Base-by-base conservation (phyloP, 2,329 filamentous ascomycete species). In the Claviceps sp. region DNA sequence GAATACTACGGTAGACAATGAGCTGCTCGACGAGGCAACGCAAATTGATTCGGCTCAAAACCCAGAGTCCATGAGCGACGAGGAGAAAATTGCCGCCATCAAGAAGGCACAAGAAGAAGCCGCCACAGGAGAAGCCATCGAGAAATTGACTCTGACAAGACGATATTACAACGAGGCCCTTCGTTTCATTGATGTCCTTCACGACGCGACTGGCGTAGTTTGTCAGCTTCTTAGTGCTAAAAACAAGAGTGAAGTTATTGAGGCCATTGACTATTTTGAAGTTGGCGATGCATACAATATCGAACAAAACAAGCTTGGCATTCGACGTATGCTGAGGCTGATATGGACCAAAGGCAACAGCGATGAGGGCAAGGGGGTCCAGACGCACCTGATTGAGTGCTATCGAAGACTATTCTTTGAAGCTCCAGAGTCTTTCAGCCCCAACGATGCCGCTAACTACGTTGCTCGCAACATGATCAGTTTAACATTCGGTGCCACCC, bases 271-370 rank as follows among this genome's bases (percentile, higher is more conserved):
- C 65, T 98, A 94, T 69, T 95, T 98, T 59, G 89, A 94, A 59
- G 82, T 95, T 45, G 85, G 93, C 45, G 90, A 98, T 65, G 91
- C 90, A 5, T 97, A 97, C 75, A 93, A 94, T 66, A 85, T 98
- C 54, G 87, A 96, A 66, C 88, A 93, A 59, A 89, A 94, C 63
- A 90, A 95, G 66, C 72, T 85, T 41, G 93, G 94, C 53, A 97
- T 98, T 62, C 81, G 91, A 54, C 85, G 89, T 53, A 98, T 98
- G 93, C 76, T 98, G 56, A 84, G 91, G 50, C 76, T 98, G 20
- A 98, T 98, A 66, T 98, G 93, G 93, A 98, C 93, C 57, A 98
- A 98, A 70, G 91, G 93, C 60, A 98, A 97, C 70, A 97, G 89
- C 61, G 93, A 98, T 62, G 94, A 98, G 74, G 93, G 94, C 61